Conservation (phyloP, 148 eudicot genomes). For the Silene conica region DNA sequence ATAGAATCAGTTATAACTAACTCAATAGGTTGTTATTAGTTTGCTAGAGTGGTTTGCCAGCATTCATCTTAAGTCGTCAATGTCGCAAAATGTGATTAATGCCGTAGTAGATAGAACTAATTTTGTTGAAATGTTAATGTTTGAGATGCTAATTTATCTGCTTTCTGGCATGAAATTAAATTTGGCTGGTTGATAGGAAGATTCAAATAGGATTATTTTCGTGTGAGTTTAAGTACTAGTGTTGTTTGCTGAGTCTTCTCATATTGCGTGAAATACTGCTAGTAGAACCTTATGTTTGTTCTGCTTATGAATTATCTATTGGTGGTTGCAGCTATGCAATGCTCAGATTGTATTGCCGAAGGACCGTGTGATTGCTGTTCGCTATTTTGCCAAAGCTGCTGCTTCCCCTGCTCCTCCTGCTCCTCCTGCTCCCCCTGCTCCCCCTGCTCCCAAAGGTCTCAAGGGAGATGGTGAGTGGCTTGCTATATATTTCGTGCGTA, state of each 20-base stretch:
- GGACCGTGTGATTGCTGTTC: conserved; percentile 45
- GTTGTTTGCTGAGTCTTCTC: background rate
- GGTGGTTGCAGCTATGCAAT: conserved; percentile 37
- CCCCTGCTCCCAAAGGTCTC: conserved; percentile 46
- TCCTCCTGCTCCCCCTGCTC: conserved; percentile 29
- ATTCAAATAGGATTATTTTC: background rate
- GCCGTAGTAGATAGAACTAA: too few relatives aligned
- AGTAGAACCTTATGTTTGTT: conserved; percentile 1
- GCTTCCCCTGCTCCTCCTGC: conserved; percentile 31
- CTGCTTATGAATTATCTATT: background rate
- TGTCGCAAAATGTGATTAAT: too few relatives aligned
- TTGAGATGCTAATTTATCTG: too few relatives aligned
- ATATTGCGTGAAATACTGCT: background rate
- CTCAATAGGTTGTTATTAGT: too few relatives aligned
- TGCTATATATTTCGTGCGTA: background rate
- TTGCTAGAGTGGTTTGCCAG: too few relatives aligned
- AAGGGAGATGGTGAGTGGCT: conserved; percentile 87
- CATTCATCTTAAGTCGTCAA: too few relatives aligned
- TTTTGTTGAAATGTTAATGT: too few relatives aligned
- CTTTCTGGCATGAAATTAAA: too few relatives aligned
- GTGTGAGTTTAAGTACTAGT: background rate
- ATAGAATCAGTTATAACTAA: too few relatives aligned
- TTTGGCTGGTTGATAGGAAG: background rate
- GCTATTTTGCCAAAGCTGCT: conserved; percentile 65
- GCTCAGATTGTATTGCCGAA: conserved; percentile 45